These are phyloP conservation scores for Arxiozyma telluris DNA, from an alignment of 1,139 yeast genomes.

Conservation along the genomic window DNA sequence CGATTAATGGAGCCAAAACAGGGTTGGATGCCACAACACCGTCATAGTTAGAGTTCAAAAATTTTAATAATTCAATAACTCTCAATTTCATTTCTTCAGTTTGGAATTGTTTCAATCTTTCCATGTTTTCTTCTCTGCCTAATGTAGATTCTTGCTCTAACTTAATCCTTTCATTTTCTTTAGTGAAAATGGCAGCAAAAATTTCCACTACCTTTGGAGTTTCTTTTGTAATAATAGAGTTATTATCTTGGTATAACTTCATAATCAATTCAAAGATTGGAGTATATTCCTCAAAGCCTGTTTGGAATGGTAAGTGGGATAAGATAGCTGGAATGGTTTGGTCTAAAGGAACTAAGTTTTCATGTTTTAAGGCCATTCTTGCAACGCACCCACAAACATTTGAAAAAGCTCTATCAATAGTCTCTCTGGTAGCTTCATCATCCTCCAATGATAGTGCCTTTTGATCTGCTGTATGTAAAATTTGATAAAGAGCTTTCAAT, in stretches of 20 bases:
- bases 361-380: constrained; percentile 73
- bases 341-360: constrained; percentile 64
- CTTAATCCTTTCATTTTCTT: constrained; percentile 63
- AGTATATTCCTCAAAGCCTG: constrained; percentile 86
- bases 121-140: constrained; percentile 77
- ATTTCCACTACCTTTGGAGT: constrained; percentile 60
- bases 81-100: constrained; percentile 53
- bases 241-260: constrained; percentile 57
- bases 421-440: constrained; percentile 75
- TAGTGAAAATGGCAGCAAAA: constrained; percentile 61
- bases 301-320: constrained; percentile 72
- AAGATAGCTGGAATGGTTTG: constrained; percentile 74
- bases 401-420: constrained; percentile 76
- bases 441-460: constrained; percentile 48
- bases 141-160: constrained; percentile 63
- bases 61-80: constrained; percentile 64
- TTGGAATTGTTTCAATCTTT: constrained; percentile 70
- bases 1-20: constrained; percentile 45
- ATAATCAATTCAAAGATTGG: constrained; percentile 79
- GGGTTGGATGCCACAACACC: constrained; percentile 54
- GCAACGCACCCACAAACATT: constrained; percentile 98
- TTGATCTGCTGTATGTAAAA: constrained; percentile 70
- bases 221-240: constrained; percentile 46
- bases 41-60: constrained; percentile 54
- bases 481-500: constrained; percentile 66